These are phyloP conservation scores for Ailanthus altissimus DNA, from an alignment of 345 rosid species.

Conservation along the genomic window DNA sequence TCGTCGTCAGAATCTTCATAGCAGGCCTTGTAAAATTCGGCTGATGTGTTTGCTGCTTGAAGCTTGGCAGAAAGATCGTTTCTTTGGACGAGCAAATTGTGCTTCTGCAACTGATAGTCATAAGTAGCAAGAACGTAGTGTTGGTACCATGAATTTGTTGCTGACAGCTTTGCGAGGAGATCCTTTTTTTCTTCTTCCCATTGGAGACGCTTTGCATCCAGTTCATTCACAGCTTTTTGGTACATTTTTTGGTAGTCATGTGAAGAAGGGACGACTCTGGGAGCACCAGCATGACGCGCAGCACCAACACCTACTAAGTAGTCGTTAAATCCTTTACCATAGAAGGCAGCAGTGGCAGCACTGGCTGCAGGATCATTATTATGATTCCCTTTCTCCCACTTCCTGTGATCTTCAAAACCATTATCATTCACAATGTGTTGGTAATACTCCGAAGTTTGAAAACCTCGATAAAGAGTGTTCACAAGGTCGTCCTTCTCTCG, in stretches of 20 bases:
- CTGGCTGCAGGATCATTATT: neutral
- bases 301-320: neutral
- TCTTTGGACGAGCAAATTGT: neutral
- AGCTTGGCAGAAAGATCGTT: neutral
- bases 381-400: neutral
- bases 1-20: neutral
- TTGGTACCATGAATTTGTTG: neutral
- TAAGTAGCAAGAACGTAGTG: neutral
- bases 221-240: neutral
- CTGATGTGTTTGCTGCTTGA: neutral
- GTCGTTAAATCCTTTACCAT: neutral
- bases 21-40: constrained; percentile 3
- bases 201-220: neutral
- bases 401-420: neutral
- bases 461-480: neutral
- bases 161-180: neutral
- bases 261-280: neutral
- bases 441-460: neutral
- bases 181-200: constrained; percentile 9
- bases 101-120: neutral
- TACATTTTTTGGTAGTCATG: neutral
- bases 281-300: neutral
- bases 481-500: neutral
- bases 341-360: neutral
- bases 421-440: neutral